Evolutionary conservation across 2,329 filamentous ascomycete species (phyloP), one percentile per base, ranked within the genome.

Genomic region (Aquanectria penicillioides): DNA sequence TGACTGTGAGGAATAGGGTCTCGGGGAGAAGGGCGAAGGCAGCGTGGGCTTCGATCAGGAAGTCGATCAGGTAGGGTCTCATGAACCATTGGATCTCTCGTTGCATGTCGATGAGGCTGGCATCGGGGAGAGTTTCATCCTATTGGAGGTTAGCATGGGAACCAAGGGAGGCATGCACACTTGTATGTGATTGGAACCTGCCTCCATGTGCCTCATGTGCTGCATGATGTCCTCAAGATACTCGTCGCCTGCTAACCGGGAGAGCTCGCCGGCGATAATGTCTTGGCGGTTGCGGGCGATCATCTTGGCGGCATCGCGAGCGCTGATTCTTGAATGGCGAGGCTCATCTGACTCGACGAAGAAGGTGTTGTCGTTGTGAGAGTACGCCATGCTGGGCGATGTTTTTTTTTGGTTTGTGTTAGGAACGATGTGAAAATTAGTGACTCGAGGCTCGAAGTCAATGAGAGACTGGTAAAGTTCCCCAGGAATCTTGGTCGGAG

Each of bases 41-140:
- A 66, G 92, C 91, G 74, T 99, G 95, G 47, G 94, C 95, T 84
- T 99, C 95, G 71, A 98, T 91, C 67, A 99, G 86, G 80, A 99
- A 99, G 81, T 99, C 95, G 74, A 99, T 91, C 29, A 99, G 89
- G 77, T 97, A 98, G 0, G 95, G 95, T 71, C 95, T 85, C 95
- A 99, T 99, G 80, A 96, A 98, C 95, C 95, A 99, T 75, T 98
- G 93, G 64, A 99, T 98, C 84, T 99, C 95, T 66, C 94, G 93
- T 79, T 99, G 95, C 78, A 98, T 97, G 77, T 99, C 95, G 76
- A 99, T 99, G 29, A 96, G 93, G 76, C 94, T 94, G 75, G 97
- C 94, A 77, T 99, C 95, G 51, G 95, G 92, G 66, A 98, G 83
- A 23, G 95, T 98, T 78, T 96, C 91, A 71, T 89, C 86, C 85